phyloP scores from a whole-genome alignment of 2,329 filamentous ascomycete genomes.

The Diaporthe humulicola region DNA sequence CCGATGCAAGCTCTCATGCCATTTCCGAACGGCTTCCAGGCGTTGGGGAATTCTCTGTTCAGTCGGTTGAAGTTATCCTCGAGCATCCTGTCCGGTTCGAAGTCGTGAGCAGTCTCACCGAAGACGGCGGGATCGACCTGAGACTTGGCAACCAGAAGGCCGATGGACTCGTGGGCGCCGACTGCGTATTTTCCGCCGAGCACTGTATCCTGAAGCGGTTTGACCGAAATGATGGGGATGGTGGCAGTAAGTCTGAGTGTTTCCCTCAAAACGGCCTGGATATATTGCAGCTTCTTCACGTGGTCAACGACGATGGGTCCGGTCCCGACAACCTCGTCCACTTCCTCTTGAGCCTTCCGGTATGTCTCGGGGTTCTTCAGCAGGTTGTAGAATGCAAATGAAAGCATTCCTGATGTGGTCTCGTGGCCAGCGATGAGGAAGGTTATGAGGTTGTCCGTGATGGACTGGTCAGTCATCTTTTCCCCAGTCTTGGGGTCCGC shows the following conservation, averaged over 20 bases:
- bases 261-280: constrained; percentile 75
- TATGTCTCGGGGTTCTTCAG: constrained; percentile 73
- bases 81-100: constrained; percentile 79
- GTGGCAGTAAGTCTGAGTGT: constrained; percentile 73
- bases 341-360: constrained; percentile 74
- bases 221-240: constrained; percentile 69
- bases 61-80: constrained; percentile 75
- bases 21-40: constrained; percentile 78
- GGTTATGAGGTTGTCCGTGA: constrained; percentile 79
- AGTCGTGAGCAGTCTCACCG: constrained; percentile 74
- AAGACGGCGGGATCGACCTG: constrained; percentile 75
- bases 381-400: constrained; percentile 75
- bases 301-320: constrained; percentile 71
- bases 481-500: constrained; percentile 76
- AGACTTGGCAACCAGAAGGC: constrained; percentile 63
- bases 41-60: constrained; percentile 71
- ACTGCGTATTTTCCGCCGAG: constrained; percentile 74
- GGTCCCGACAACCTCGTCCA: constrained; percentile 74
- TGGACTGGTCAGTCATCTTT: constrained; percentile 72
- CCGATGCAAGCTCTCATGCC: constrained; percentile 77
- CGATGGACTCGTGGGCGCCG: constrained; percentile 62
- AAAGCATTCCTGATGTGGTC: constrained; percentile 76
- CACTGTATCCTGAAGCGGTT: constrained; percentile 64
- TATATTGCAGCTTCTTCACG: constrained; percentile 74
- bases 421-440: constrained; percentile 81